These are phyloP conservation scores for Arctostaphylos glauca DNA, from an alignment of 148 eudicot species.

Conservation along the genomic window DNA sequence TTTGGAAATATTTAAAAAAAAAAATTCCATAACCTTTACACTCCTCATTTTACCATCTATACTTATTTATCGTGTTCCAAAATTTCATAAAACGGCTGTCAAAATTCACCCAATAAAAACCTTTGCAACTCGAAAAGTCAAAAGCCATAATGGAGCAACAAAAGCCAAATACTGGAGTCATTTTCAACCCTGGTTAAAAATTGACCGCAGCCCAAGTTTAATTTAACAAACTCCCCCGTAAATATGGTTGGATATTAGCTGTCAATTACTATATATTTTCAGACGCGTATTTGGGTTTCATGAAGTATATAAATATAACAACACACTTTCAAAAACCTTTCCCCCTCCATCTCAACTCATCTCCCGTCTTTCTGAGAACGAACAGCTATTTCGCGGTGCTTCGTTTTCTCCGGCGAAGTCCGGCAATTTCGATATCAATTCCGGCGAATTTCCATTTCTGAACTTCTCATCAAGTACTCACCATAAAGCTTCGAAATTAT, in stretches of 20 bases:
- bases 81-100: background rate
- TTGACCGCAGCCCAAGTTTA: constrained; percentile 10
- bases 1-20: too few species aligned
- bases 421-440: background rate
- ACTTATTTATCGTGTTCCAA: too few species aligned
- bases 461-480: background rate
- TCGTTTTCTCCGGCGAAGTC: constrained; percentile 2
- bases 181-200: constrained; percentile 19
- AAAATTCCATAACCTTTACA: background rate
- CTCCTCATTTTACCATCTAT: too few species aligned
- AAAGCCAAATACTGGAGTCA: background rate
- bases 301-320: background rate
- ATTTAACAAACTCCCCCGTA: constrained; percentile 7
- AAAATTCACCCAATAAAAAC: background rate
- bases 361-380: background rate
- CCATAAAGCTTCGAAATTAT: background rate
- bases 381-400: background rate
- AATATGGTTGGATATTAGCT: constrained; percentile 45
- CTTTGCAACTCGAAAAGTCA: too few species aligned
- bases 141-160: too few species aligned
- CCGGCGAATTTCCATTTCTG: background rate
- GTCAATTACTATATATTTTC: constrained; percentile 21
- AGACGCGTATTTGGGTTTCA: background rate
- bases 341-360: constrained; percentile 9
- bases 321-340: constrained; percentile 26